A percentile compares a stretch with the other conserved stretches of the same genome.
Conservation (phyloP, 164 flowering plant species). For the Dillenia suffruticosa region DNA sequence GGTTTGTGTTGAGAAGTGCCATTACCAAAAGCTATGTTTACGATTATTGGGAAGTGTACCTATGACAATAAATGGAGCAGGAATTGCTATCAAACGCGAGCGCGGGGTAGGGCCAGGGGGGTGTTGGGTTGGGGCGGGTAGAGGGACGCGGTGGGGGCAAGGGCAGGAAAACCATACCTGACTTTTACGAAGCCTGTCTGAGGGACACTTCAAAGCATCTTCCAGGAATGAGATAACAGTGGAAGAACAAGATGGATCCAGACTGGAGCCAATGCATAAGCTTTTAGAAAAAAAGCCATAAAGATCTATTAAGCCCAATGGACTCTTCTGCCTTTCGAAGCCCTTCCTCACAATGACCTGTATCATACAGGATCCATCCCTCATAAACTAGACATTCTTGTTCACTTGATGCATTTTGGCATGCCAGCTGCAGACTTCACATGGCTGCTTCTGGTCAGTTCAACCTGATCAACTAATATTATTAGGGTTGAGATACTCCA, state of each 20-base stretch:
- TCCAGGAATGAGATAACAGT: slow-evolving; percentile 85
- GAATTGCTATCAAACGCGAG: neutral
- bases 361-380: slow-evolving; percentile 98
- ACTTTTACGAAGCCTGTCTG: slow-evolving; percentile 97
- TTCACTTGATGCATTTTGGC: slow-evolving; percentile 82
- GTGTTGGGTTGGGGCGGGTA: neutral
- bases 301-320: slow-evolving; percentile 70
- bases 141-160: too few species aligned
- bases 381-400: slow-evolving; percentile 92
- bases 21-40: too few species aligned
- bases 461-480: slow-evolving; percentile 44
- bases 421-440: slow-evolving; percentile 91
- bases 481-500: slow-evolving; percentile 1
- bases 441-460: slow-evolving; percentile 98
- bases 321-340: slow-evolving; percentile 91
- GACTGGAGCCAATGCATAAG: slow-evolving; percentile 98
- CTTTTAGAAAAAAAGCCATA: slow-evolving; percentile 97
- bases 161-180: slow-evolving; percentile 50
- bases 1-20: too few species aligned
- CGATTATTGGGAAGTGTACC: neutral
- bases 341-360: slow-evolving; percentile 94
- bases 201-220: slow-evolving; percentile 93
- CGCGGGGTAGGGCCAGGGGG: too few species aligned
- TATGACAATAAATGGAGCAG: neutral
- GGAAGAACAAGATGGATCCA: slow-evolving; percentile 75